Percentiles rank a stretch among this genome's conserved stretches.
Evolutionary conservation across 2,329 filamentous ascomycete species (phyloP).

Genomic region (Camillea tinctor): DNA sequence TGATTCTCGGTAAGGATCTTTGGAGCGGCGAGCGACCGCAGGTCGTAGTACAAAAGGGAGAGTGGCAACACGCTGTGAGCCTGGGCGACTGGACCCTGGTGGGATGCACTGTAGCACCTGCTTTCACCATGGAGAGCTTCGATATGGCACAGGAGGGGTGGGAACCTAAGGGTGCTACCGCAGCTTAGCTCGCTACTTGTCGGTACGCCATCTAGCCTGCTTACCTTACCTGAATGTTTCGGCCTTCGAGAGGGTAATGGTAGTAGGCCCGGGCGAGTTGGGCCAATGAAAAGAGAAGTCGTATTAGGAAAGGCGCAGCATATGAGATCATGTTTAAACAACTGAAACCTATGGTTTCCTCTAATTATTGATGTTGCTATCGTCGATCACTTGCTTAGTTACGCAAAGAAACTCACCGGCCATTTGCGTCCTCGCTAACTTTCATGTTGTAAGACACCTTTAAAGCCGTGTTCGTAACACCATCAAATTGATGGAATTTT

Average conservation of each 20-base stretch:
- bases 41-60: slow-evolving; percentile 37
- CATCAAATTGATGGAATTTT: not conserved
- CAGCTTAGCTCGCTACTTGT: not conserved
- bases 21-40: slow-evolving; percentile 41
- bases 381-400: not conserved
- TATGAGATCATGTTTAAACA: not conserved
- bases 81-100: slow-evolving; percentile 49
- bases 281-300: not conserved
- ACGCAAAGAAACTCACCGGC: not conserved
- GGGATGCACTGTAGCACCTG: slow-evolving; percentile 31
- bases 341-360: not conserved
- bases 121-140: slow-evolving; percentile 27
- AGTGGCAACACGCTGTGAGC: slow-evolving; percentile 47
- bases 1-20: slow-evolving; percentile 41
- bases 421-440: not conserved
- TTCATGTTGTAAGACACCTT: not conserved
- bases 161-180: slow-evolving; percentile 18
- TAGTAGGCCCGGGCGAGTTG: not conserved
- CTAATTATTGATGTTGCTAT: not conserved
- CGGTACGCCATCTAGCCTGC: too few species aligned
- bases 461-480: not conserved
- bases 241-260: not conserved
- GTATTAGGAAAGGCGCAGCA: not conserved
- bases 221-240: not conserved
- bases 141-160: slow-evolving; percentile 28